These are phyloP conservation scores for Entomortierella chlamydospora DNA, from an alignment of 192 early-diverging fungal genomes.

Conservation along the genomic window DNA sequence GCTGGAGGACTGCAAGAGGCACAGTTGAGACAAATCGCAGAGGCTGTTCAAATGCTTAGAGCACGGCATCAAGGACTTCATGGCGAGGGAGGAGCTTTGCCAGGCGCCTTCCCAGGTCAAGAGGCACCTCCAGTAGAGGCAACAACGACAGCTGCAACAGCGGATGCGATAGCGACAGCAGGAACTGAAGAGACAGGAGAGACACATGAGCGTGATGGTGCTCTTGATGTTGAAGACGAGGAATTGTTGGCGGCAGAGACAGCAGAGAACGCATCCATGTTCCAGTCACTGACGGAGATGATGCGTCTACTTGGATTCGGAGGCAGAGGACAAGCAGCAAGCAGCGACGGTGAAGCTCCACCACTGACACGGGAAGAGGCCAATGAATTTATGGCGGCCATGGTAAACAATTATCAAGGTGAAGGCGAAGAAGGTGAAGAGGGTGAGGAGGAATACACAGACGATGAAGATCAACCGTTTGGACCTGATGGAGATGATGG, in stretches of 20 bases:
- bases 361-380: constrained; percentile 12
- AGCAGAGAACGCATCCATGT: constrained; percentile 9
- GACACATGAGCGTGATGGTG: background rate
- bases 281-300: constrained; percentile 32
- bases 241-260: background rate
- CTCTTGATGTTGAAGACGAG: background rate
- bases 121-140: background rate
- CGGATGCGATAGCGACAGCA: background rate
- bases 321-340: constrained; percentile 6
- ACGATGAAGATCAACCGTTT: constrained; percentile 20
- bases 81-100: constrained; percentile 3
- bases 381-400: constrained; percentile 14
- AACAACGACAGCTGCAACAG: background rate
- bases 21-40: constrained; percentile 37
- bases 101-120: constrained; percentile 33
- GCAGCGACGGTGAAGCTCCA: background rate
- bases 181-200: background rate
- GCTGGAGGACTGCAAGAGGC: constrained; percentile 19
- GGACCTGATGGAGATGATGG: constrained; percentile 32
- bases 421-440: constrained; percentile 26
- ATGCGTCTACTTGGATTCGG: constrained; percentile 42
- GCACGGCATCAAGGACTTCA: background rate
- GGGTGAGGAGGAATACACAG: constrained; percentile 23
- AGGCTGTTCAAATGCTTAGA: constrained; percentile 37
- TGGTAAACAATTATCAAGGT: constrained; percentile 4